phyloP scores from a whole-genome alignment of 2,329 filamentous ascomycete genomes.

The Fusarium brachygibbosum region DNA sequence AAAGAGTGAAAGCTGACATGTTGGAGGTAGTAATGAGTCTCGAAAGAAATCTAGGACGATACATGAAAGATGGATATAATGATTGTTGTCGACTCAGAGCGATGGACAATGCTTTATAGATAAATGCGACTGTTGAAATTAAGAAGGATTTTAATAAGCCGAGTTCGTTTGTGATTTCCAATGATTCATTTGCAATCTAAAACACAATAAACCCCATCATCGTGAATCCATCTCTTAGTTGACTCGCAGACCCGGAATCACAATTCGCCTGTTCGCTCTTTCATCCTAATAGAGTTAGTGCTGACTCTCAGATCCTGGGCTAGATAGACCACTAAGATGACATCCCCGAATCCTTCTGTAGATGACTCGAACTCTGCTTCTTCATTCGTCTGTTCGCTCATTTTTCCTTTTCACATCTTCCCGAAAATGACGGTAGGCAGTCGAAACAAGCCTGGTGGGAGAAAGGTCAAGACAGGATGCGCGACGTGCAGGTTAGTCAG shows the following conservation, averaged over 20 bases:
- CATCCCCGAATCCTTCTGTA: not conserved
- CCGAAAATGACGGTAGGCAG: conserved; percentile 41
- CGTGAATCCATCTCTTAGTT: not conserved
- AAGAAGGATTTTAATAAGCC: too few species aligned
- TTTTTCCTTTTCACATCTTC: conserved; percentile 7
- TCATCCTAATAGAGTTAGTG: not conserved
- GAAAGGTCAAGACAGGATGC: conserved; percentile 60
- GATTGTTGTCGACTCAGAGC: rapidly evolving
- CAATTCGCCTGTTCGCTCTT: conserved; percentile 17
- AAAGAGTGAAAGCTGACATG: not conserved
- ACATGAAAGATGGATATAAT: not conserved
- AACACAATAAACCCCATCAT: not conserved
- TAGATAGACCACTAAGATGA: not conserved
- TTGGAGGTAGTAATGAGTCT: not conserved
- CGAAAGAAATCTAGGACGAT: rapidly evolving
- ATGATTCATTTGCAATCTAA: not conserved
- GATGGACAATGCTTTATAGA: not conserved
- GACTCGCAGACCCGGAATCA: rapidly evolving
- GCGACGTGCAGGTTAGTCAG: conserved; percentile 58
- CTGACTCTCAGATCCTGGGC: rapidly evolving
- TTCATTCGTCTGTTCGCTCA: conserved; percentile 32
- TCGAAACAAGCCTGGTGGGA: not conserved
- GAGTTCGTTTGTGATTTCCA: rapidly evolving
- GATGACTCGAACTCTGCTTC: not conserved
- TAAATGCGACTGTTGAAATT: too few species aligned